Conservation (phyloP, 352 stramenopile species). For the Pythium aristosporum region DNA sequence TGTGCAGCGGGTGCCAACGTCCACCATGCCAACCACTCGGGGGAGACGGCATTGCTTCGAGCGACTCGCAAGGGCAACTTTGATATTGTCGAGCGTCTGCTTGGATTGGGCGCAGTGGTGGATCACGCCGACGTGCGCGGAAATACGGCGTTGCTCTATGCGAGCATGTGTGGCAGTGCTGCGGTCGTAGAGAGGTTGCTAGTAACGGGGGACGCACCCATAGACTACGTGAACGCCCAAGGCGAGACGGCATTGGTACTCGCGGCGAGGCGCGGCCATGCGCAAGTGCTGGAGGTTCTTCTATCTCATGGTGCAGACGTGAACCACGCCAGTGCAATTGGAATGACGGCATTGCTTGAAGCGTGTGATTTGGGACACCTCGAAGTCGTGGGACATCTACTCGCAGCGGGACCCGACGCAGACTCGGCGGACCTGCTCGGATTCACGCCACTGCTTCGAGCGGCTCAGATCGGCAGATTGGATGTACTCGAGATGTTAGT, state of each 20-base stretch:
- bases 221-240: neutral
- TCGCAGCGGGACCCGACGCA: neutral
- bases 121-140: neutral
- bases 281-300: neutral
- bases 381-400: neutral
- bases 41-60: neutral
- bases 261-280: neutral
- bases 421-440: neutral
- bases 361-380: neutral
- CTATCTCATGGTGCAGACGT: neutral
- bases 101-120: neutral
- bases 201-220: too few relatives aligned
- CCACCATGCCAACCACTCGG: neutral
- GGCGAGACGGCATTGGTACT: neutral
- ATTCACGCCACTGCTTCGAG: too few relatives aligned
- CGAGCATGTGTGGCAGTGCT: neutral
- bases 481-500: too few relatives aligned
- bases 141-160: neutral
- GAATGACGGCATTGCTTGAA: neutral
- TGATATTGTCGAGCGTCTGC: neutral
- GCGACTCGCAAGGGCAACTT: neutral
- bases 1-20: neutral
- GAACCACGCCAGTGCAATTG: neutral
- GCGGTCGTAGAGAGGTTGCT: too few relatives aligned
- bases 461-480: too few relatives aligned